Evolutionary conservation across 2,329 filamentous ascomycete genomes (phyloP).

Genomic region (Rachicladosporium sp.): DNA sequence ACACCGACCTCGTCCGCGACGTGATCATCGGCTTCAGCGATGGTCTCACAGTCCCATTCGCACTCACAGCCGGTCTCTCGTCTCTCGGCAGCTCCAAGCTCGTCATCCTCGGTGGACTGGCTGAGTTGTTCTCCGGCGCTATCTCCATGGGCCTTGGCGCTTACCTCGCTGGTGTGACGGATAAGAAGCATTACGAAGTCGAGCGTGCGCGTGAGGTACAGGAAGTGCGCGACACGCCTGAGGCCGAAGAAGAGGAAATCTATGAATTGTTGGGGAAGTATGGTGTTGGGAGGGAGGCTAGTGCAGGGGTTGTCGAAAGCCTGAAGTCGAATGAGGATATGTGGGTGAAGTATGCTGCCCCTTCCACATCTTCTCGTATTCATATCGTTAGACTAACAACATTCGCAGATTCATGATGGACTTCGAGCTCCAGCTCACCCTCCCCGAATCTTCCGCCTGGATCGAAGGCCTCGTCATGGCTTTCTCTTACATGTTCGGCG

Average conservation of each 20-base stretch:
- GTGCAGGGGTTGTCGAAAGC: slow-evolving; percentile 37
- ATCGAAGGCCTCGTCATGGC: slow-evolving; percentile 33
- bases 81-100: slow-evolving; percentile 26
- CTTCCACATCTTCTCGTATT: neutral
- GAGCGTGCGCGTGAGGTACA: slow-evolving; percentile 35
- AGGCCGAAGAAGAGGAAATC: slow-evolving; percentile 28
- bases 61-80: slow-evolving; percentile 61
- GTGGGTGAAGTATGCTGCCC: slow-evolving; percentile 30
- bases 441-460: slow-evolving; percentile 32
- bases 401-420: slow-evolving; percentile 43
- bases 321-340: slow-evolving; percentile 36
- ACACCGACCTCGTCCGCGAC: neutral
- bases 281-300: slow-evolving; percentile 33
- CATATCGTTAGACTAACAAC: neutral
- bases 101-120: slow-evolving; percentile 50
- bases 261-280: slow-evolving; percentile 39
- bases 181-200: slow-evolving; percentile 39
- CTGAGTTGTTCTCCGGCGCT: slow-evolving; percentile 62
- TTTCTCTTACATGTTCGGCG: slow-evolving; percentile 27
- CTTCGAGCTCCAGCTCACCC: slow-evolving; percentile 41
- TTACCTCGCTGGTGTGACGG: slow-evolving; percentile 54
- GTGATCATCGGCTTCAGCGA: slow-evolving; percentile 38
- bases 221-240: slow-evolving; percentile 33
- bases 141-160: slow-evolving; percentile 69
- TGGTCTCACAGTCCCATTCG: slow-evolving; percentile 68